Base-by-base conservation (phyloP, 441 rosid species). In the Arabidopsis hybrid region DNA sequence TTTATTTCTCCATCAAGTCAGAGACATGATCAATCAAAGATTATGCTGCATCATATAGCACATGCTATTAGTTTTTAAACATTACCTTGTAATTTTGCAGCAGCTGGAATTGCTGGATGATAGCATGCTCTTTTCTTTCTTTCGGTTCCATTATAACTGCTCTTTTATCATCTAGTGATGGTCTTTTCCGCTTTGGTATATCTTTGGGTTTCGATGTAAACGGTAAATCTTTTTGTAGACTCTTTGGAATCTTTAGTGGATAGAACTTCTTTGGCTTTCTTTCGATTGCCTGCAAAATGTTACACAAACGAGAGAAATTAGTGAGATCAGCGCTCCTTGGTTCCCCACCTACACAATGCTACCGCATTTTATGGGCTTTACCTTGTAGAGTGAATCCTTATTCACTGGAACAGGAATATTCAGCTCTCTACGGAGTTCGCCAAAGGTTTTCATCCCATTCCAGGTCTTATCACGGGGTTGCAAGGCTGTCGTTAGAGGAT, bases 401-500 rank as follows among this genome's bases (percentile, higher is more conserved):
- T 91, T 92, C 51, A 89, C 85, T 31, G 97, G 96, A 80, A 91
- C 38, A 16, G 93, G 81, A 72, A 92, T 74, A 77, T 83, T 79
- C 29, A 83, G 72, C 66, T 95, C 96, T 62, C 87, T 89, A 78
- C 96, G 88, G 81, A 92, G 87, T 71, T 95, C 86, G 5, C 91
- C 86, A 34, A 95, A 74, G 29, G 98, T 89, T 88, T 89, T 95
- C 98, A 95, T 95, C 65, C 99, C 98, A 82, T 79, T 85, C 98
- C 98, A 92, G 9, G 83, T 81, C 81, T 80, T 74, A 52, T 83
- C 81, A 38, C 85, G 97, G 72, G 99, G 93, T 70, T 89, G 98
- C 86, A 95, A 85, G 4, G 96, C 89, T 38, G 98, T 86, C 18
- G 96, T 95, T 80, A 88, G 65, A 13, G 97, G 95, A 74, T 92